These are phyloP conservation scores for Diplodia corticola DNA, from an alignment of 2,329 filamentous ascomycete species.

Conservation along the genomic window DNA sequence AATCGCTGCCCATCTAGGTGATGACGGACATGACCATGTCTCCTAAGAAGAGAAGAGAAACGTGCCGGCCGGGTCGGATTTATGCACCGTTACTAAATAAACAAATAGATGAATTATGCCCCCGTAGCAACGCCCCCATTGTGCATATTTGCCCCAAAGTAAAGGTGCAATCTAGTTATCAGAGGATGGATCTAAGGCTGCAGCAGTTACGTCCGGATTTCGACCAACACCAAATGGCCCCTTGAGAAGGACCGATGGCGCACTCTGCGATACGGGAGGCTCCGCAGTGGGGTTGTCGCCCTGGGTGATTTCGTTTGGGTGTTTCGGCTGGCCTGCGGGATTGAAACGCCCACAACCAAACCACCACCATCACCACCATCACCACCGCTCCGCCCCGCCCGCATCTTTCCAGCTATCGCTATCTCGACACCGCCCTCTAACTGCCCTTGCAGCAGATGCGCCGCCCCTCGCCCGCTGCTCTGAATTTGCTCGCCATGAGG, in stretches of 20 bases:
- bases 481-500: neutral
- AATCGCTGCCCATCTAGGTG: neutral
- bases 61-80: neutral
- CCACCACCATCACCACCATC: neutral
- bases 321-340: neutral
- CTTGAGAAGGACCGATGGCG: neutral
- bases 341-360: neutral
- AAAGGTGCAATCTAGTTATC: too few relatives aligned
- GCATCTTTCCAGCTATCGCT: neutral
- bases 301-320: neutral
- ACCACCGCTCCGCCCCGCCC: constrained; percentile 11
- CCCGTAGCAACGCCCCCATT: too few relatives aligned
- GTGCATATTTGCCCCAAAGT: too few relatives aligned
- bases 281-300: constrained; percentile 2
- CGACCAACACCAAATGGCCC: constrained; percentile 1
- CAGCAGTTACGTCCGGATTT: neutral
- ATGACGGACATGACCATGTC: too few relatives aligned
- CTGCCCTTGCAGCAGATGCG: neutral
- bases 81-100: too few relatives aligned
- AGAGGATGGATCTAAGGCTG: too few relatives aligned
- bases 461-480: neutral
- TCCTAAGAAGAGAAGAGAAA: too few relatives aligned
- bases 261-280: constrained; percentile 5
- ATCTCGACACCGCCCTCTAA: neutral
- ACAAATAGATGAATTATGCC: too few relatives aligned